phyloP scores from a whole-genome alignment of 306 rosid genomes.

The Lupinus albus region DNA sequence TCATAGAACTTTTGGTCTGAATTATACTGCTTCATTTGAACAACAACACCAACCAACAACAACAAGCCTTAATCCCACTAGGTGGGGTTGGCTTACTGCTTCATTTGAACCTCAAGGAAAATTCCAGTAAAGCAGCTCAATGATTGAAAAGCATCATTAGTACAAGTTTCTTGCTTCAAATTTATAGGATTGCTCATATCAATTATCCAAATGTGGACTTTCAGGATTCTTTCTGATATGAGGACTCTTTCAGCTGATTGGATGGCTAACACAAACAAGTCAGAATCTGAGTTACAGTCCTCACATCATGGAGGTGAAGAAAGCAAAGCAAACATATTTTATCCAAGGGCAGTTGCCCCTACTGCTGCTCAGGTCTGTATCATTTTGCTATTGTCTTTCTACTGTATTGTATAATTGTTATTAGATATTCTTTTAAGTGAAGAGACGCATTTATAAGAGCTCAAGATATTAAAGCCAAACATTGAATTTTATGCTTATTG shows the following conservation, averaged over 20 bases:
- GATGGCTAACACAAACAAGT: constrained; percentile 93
- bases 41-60: no score
- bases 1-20: constrained; percentile 17
- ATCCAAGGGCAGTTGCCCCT: constrained; percentile 96
- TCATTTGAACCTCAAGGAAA: constrained; percentile 4
- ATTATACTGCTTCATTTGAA: constrained; percentile 22
- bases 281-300: constrained; percentile 81
- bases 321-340: constrained; percentile 75
- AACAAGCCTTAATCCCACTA: no score
- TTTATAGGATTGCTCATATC: constrained; percentile 36
- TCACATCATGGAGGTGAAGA: constrained; percentile 93
- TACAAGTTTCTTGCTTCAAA: constrained; percentile 9
- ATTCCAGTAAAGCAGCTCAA: constrained; percentile 24
- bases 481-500: constrained; percentile 19
- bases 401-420: constrained; percentile 23
- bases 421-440: constrained; percentile 10
- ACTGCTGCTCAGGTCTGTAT: constrained; percentile 88
- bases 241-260: constrained; percentile 99
- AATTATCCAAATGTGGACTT: constrained; percentile 43
- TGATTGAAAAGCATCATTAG: constrained; percentile 29
- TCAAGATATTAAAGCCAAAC: constrained; percentile 24
- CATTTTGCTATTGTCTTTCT: constrained; percentile 5
- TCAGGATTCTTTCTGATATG: constrained; percentile 99
- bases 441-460: constrained; percentile 12
- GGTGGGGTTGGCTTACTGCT: no score